Base-by-base conservation (phyloP, 1,284 basidiomycete species). In the Blastosporella zonata region DNA sequence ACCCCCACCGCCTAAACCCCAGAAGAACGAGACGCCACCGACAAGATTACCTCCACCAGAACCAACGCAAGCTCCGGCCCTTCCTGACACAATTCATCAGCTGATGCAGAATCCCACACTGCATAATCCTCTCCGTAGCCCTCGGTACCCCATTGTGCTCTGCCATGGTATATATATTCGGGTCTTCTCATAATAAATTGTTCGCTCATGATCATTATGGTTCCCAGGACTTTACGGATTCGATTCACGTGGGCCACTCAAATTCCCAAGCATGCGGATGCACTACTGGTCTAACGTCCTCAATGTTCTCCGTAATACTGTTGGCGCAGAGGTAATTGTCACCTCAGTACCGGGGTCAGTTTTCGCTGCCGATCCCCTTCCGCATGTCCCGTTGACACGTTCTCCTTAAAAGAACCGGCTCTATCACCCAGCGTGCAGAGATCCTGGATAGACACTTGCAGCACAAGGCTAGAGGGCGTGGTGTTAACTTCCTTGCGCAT, bases 261-360 rank as follows among this genome's bases (percentile, higher is more conserved):
- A 89, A 47, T 81, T 95, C 66, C 84, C 92, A 13, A 75, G 82
- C 60, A 71, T 95, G 62, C 79, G 93, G 53, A 82, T 94, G 63
- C 94, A 98, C 58, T 99, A 99, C 65, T 99, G 97, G 97, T 84
- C 87, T 0, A 89, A 90, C 50, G 85, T 97, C 4, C 75, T 98
- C 35, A 83, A 82, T 36, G 82, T 97, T 6, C 74, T 99, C 10
- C 79, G 89, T 46, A 79, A 90, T 52, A 89, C 81, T 57, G 75
- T 98, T 17, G 91, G 93, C 6, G 94, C 89, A 18, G 91, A 97
- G 54, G 94, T 99, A 13, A 84, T 97, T 44, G 90, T 98, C n/a
- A 93, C 94, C 2, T 85, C 89, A 1, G 97, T 98, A 17, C 97
- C 97, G 39, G 85, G 87, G 90, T 93, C 63, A 59, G 87, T 69